Base-by-base conservation (phyloP, 2,329 filamentous ascomycete genomes). In the Magnaporthiopsis poae region DNA sequence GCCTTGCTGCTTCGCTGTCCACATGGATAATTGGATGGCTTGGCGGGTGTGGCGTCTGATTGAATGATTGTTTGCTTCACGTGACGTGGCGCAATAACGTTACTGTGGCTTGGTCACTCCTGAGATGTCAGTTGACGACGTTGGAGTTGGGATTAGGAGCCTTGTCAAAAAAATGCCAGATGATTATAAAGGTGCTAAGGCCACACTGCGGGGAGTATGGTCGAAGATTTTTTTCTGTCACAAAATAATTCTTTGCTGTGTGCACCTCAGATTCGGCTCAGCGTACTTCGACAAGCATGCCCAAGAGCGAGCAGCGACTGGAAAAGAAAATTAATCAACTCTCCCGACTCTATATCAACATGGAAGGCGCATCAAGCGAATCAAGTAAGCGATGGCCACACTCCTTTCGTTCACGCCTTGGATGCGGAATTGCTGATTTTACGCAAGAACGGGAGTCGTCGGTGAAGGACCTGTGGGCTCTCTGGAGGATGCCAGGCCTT, bases 41-140 rank as follows among this genome's bases (percentile, higher is more conserved):
- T 52, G 21, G 46, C 46, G 9, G 18, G 2, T 56, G 46, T 56
- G 46, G 46, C 46, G 46, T 25, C n/a, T n/a, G 29, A 35, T n/a
- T 36, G 61, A 36, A 62, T 36, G 35, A 5, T 13, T 13, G 25
- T 21, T 25, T n/a, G 61, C 13, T 18, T 62, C 61, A 62, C 61
- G 61, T 62, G 61, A 21, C 18, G 61, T 62, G 61, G 61, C 18
- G 31, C 21, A 12, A 27, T 7, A 29, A 3, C 35, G 31, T 36
- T 62, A 36, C 21, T 56, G 61, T 36, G 21, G 61, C 61, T 36
- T 36, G 61, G 61, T 62, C 61, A 35, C 35, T 31, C 29, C 61
- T n/a, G 13, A 33, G 25, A 29, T 21, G n/a, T 61, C 60, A 29
- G 27, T 61, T 31, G 29, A 36, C 29, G 61, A n/a, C 61, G 9